These are phyloP conservation scores for Myxozyma monticola DNA, from an alignment of 805 yeast genomes.

Conservation along the genomic window DNA sequence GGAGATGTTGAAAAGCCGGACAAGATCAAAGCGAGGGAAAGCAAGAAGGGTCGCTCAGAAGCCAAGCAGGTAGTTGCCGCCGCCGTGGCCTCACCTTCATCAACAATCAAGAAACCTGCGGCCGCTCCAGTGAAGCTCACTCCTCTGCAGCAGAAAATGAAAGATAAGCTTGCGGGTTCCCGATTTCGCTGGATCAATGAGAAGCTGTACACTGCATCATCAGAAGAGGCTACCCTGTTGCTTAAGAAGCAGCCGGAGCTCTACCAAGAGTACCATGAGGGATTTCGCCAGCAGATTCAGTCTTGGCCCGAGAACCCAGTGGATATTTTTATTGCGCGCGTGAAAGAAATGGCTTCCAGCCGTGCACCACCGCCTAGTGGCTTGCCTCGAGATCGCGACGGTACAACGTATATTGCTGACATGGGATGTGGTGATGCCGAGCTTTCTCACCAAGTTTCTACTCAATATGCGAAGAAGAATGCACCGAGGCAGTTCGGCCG, in stretches of 20 bases:
- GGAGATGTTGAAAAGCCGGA: not conserved
- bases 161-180: conserved; percentile 90
- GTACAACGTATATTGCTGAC: conserved; percentile 81
- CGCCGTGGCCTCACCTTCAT: not conserved
- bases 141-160: conserved; percentile 91
- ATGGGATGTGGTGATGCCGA: conserved; percentile 99
- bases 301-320: conserved; percentile 99
- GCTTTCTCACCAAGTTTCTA: conserved; percentile 63
- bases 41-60: not conserved
- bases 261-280: conserved; percentile 92
- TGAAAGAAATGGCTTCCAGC: conserved; percentile 42
- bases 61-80: not conserved
- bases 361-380: conserved; percentile 31
- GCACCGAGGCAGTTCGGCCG: conserved; percentile 40
- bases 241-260: conserved; percentile 80
- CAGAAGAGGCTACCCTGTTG: conserved; percentile 71
- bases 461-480: conserved; percentile 46
- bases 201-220: conserved; percentile 84
- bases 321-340: conserved; percentile 76
- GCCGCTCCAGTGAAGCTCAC: conserved; percentile 52
- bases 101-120: not conserved
- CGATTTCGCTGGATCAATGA: conserved; percentile 98
- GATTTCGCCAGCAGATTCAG: conserved; percentile 92
- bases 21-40: not conserved
- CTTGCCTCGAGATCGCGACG: conserved; percentile 55